Base-by-base conservation (phyloP, 768 basidiomycete genomes). In the Lanmaoa rubissima region DNA sequence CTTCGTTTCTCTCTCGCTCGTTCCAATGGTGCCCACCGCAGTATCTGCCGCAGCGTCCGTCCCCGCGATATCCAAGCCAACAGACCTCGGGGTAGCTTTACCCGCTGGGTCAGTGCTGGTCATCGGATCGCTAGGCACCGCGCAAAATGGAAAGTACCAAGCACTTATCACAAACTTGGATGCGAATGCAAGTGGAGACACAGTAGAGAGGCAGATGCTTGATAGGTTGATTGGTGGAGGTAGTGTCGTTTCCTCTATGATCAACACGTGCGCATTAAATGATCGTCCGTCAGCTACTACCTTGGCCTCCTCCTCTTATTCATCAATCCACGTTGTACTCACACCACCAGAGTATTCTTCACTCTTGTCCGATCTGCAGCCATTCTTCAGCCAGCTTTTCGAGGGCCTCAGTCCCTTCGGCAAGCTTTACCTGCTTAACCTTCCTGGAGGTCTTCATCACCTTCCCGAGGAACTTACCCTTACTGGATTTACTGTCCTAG, bases 221-320 rank as follows among this genome's bases (percentile, higher is more conserved):
- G 92, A 95, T 70, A 79, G 93, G 58, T 74, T 95, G 58, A 75
- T 92, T 16, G 92, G 91, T 71, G 81, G 82, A 76, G 92, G 92
- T 93, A 65, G 19, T 44, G 12, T 44, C 32, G 10, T 45, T 51
- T 60, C 35, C 51, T 57, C 42, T 53, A 32, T 46, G n/a, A 34
- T 26, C 26, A 19, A 48, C 41, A 26, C 13, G 12, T n/a, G 43
- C n/a, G 21, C 31, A 38, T 43, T 58, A 32, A 65, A 36, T 13
- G 24, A 21, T 44, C 47, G 13, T 24, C 17, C 8, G 28, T 46
- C 59, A 92, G 92, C 89, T 32, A 82, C 82, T 5, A 73, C 74
- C 17, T 73, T 92, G 58, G 62, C 75, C 10, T 66, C 82, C 13
- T 78, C 79, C 28, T 75, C 72, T 36, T 92, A 88, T 71, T 73